Evolutionary conservation across 371 early-diverging fungal genomes (phyloP), one percentile per base, ranked within the genome.

Genomic region (Umbelopsis sp.): DNA sequence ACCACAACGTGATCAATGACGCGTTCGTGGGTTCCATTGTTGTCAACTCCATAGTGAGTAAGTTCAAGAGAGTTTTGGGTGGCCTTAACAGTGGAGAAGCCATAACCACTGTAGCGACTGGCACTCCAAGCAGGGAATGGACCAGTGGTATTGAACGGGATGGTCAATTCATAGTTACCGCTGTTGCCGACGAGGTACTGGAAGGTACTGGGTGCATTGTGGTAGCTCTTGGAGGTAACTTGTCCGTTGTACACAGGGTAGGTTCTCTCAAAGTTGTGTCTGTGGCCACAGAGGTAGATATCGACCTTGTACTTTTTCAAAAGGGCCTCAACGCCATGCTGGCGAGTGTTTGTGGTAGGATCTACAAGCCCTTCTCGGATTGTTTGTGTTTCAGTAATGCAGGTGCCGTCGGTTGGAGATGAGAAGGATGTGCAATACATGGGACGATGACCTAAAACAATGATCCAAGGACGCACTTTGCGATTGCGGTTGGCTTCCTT

Each of bases 221-320:
- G 76, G 18, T 79, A 77, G 3, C 74, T 69, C 25, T 65, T 75
- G 14, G 75, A 38, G 2, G 72, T 68, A 1, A 38, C 46, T 3
- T 72, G 63, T 4, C 75, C 79, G 0, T 79, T 70, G 0, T 72
- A 64, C 14, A 81, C 74, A 37, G 81, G 81, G 57, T 75, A 80
- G 0, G 81, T 80, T 52, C 81, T 66, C 44, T 81, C 81, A 63
- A 79, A 81, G 45, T 78, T 74, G 50, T 81, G 81, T 32, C 75
- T 72, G 65, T 81, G 73, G 22, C 83, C 76, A 70, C 74, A 70
- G 35, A 71, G 0, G 66, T 74, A 65, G 41, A 69, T 44, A 64
- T 75, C 76, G n/a, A 75, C 72, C 29, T 75, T 70, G 63, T 72
- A 65, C 37, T 75, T 69, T 4, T 68, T 25, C 12, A 75, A 53